Conservation (phyloP, 148 eudicot species). For the Oxyria digyna region DNA sequence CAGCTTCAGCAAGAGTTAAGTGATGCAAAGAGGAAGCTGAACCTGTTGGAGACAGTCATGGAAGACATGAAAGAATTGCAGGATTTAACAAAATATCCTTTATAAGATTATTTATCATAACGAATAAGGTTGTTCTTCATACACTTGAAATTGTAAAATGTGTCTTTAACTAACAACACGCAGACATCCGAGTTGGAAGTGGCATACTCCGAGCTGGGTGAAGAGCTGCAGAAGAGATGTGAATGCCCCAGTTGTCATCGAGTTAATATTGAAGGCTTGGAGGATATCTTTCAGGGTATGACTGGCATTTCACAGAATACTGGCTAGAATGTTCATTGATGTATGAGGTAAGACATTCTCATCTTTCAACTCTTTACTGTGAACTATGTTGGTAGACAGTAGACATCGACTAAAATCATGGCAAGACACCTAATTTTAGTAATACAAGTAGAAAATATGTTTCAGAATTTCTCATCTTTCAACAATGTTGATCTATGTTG, state of each 20-base stretch:
- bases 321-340: not conserved
- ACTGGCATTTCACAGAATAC: constrained; percentile 5
- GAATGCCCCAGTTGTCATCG: constrained; percentile 54
- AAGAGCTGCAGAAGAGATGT: constrained; percentile 62
- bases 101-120: not conserved
- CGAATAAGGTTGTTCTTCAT: not conserved
- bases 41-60: constrained; percentile 40
- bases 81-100: constrained; percentile 68
- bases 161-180: constrained; percentile 48
- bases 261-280: constrained; percentile 48
- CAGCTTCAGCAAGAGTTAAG: constrained; percentile 48
- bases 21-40: constrained; percentile 37
- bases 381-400: too few relatives aligned
- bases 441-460: too few relatives aligned
- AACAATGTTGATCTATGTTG: too few relatives aligned
- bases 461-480: too few relatives aligned
- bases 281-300: constrained; percentile 38
- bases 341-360: not conserved
- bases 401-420: too few relatives aligned
- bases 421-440: too few relatives aligned
- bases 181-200: constrained; percentile 55
- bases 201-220: constrained; percentile 38
- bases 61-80: constrained; percentile 48
- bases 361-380: not conserved
- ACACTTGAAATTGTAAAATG: not conserved